Conservation (phyloP, 345 rosid genomes). For the Pistacia integerrima region DNA sequence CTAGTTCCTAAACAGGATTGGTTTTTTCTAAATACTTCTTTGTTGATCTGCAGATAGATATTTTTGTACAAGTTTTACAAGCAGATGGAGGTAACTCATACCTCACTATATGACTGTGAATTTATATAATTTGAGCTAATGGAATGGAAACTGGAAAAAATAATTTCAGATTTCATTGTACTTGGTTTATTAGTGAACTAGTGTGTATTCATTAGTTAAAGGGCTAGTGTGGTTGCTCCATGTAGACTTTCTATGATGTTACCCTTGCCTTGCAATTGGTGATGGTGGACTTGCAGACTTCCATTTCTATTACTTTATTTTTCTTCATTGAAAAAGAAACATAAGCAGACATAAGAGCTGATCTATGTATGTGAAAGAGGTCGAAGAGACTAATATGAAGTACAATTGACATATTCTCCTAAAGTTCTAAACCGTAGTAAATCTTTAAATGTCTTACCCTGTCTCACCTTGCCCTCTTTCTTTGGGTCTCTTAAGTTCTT, state of each 20-base stretch:
- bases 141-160: not conserved
- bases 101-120: too few species aligned
- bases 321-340: not conserved
- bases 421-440: not conserved
- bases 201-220: not conserved
- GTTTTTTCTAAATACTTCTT: too few species aligned
- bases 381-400: not conserved
- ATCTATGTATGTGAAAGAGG: not conserved
- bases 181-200: not conserved
- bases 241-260: not conserved
- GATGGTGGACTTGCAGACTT: not conserved
- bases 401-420: not conserved
- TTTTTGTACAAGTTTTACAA: too few species aligned
- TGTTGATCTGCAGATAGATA: too few species aligned
- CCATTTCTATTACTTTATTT: not conserved
- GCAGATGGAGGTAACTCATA: too few species aligned
- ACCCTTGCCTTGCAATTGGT: not conserved
- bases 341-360: not conserved
- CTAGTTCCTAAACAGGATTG: too few species aligned
- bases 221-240: not conserved
- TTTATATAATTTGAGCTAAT: not conserved
- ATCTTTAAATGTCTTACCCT: not conserved
- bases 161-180: not conserved
- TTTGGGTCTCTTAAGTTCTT: not conserved
- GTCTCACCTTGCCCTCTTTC: not conserved